These are phyloP conservation scores for Eutrema yunnanense DNA, from an alignment of 345 rosid genomes.

Conservation along the genomic window DNA sequence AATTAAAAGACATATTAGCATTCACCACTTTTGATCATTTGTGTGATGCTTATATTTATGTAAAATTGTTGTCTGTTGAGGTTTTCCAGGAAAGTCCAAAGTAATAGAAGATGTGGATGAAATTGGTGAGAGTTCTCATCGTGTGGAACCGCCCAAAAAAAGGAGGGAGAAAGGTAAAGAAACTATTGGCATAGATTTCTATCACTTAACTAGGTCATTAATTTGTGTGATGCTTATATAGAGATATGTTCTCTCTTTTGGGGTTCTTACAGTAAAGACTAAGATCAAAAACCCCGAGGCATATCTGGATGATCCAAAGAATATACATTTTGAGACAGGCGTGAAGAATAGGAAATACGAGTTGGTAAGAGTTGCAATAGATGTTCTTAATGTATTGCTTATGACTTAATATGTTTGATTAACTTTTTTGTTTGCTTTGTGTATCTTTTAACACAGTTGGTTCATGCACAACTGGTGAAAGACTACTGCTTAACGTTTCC, in stretches of 20 bases:
- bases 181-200: neutral
- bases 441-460: neutral
- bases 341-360: conserved; percentile 19
- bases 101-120: neutral
- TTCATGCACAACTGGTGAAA: conserved; percentile 22
- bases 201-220: neutral
- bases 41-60: neutral
- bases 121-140: neutral
- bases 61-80: neutral
- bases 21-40: conserved; percentile 8
- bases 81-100: neutral
- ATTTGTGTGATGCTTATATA: neutral
- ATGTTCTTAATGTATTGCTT: too few species aligned
- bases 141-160: neutral
- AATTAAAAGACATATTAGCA: neutral
- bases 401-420: neutral
- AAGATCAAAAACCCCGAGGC: conserved; percentile 7
- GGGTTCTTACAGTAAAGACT: neutral
- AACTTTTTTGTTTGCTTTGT: neutral
- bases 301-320: conserved; percentile 22
- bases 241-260: neutral
- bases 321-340: conserved; percentile 3
- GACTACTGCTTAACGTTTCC: conserved; percentile 10
- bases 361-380: conserved; percentile 2
- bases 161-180: conserved; percentile 7